Base-by-base conservation (phyloP, 208 protist species). In the Leishmania tropica region DNA sequence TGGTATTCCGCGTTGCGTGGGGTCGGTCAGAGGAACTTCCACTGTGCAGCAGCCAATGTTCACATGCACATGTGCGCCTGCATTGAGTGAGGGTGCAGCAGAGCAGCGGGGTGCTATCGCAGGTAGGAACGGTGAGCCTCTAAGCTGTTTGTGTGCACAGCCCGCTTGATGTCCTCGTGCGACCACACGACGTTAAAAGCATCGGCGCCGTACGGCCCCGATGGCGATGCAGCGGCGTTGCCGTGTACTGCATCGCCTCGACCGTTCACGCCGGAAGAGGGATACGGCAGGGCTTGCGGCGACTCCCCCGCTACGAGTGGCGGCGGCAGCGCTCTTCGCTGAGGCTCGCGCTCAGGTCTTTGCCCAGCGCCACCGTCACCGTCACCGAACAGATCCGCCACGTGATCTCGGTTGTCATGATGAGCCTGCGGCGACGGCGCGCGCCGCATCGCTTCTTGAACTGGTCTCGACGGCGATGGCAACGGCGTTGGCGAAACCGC, bases 111-210 rank as follows among this genome's bases (percentile, higher is more conserved):
- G n/a, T 13, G 24, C 54, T 78, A 85, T 15, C 72, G 79, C 73
- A 92, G 78, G 72, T 94, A 92, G 42, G 76, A 87, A 45, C 85
- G 79, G 24, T 86, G 81, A 7, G 92, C 92, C 58, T 96, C 92
- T 11, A 79, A 54, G 10, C 79, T 60, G 72, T 96, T 96, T 21
- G 70, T 78, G 15, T 68, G 48, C 7, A 87, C 81, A n/a, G 82
- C 60, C 15, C 82, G 83, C 19, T 84, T 81, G 35, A 96, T 81
- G 48, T 92, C 87, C 5, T 95, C 89, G 60, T 96, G 93, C 13
- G 93, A 93, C 92, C 93, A 96, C 51, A 79, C 28, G 21, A 53
- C 17, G 45, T 74, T 74, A 19, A 74, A n/a, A 31, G 11, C 24
- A 35, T 74, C 28, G 28, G 5, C 70, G 15, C 40, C 11, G 28